These are phyloP conservation scores for Filosporella fistucella DNA, from an alignment of 495 filamentous ascomycete species.

Conservation along the genomic window DNA sequence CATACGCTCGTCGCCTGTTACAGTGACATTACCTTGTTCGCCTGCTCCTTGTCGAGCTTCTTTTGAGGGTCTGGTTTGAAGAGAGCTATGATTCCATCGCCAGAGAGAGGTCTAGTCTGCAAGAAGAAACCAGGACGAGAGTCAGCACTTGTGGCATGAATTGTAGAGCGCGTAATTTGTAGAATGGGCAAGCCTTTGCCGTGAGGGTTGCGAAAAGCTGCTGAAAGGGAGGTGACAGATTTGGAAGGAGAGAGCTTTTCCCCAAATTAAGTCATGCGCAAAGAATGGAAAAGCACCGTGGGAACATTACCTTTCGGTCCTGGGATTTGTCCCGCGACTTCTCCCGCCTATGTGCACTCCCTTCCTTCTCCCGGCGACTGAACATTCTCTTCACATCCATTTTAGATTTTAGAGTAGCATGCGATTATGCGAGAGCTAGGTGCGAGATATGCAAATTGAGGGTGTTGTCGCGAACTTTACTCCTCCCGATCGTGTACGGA, in stretches of 20 bases:
- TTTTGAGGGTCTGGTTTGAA: conserved; percentile 51
- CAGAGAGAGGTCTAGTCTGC: conserved; percentile 32
- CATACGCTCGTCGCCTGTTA: neutral
- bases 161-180: conserved; percentile 16
- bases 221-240: conserved; percentile 21
- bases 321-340: conserved; percentile 19
- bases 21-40: conserved; percentile 38
- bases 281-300: conserved; percentile 11
- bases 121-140: conserved; percentile 25
- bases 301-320: conserved; percentile 32
- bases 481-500: too few relatives aligned
- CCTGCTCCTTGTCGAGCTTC: conserved; percentile 49
- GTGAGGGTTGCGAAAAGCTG: conserved; percentile 22
- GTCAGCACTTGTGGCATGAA: conserved; percentile 32
- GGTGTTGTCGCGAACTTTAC: too few relatives aligned
- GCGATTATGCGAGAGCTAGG: too few relatives aligned
- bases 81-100: conserved; percentile 29
- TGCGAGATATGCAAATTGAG: too few relatives aligned
- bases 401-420: too few relatives aligned
- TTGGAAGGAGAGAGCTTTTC: conserved; percentile 17
- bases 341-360: conserved; percentile 36
- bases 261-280: conserved; percentile 9
- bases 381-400: conserved; percentile 62
- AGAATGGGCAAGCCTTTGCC: conserved; percentile 25
- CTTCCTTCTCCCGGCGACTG: conserved; percentile 66